phyloP scores from a whole-genome alignment of 345 rosid genomes.

The Populus nigra region DNA sequence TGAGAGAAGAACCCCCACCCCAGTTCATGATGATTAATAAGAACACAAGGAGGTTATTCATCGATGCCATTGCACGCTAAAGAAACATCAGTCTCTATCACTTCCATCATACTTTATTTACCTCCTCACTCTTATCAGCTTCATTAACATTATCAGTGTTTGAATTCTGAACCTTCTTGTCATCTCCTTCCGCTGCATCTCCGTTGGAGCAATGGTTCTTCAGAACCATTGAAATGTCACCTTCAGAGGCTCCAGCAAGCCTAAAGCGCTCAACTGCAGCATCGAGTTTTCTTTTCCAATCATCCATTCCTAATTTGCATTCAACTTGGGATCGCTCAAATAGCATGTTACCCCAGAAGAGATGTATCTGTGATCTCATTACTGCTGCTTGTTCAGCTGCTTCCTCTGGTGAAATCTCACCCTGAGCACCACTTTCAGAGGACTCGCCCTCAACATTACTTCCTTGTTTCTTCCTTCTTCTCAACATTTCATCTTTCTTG shows the following conservation, averaged over 20 bases:
- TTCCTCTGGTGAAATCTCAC: conserved; percentile 65
- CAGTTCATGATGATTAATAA: background rate
- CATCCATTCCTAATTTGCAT: conserved; percentile 67
- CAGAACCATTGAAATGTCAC: conserved; percentile 67
- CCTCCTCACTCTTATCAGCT: conserved; percentile 23
- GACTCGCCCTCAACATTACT: conserved; percentile 46
- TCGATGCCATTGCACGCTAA: background rate
- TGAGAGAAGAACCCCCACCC: background rate
- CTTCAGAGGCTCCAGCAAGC: conserved; percentile 92
- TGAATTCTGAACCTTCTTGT: conserved; percentile 35
- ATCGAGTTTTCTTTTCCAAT: conserved; percentile 80
- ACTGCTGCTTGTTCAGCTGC: conserved; percentile 95
- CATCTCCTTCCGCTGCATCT: conserved; percentile 45
- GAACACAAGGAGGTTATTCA: background rate
- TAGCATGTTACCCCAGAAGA: conserved; percentile 97
- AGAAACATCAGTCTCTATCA: conserved; percentile 14
- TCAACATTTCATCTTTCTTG: conserved; percentile 74
- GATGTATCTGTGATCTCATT: conserved; percentile 97
- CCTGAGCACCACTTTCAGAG: conserved; percentile 33
- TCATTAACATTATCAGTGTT: conserved; percentile 16
- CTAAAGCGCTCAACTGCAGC: conserved; percentile 78
- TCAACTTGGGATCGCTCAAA: conserved; percentile 98
- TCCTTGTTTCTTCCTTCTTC: conserved; percentile 74
- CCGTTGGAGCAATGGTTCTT: conserved; percentile 86
- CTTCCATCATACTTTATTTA: conserved; percentile 18